Conservation (phyloP, 331 rosid species). For the Malus hybrid region DNA sequence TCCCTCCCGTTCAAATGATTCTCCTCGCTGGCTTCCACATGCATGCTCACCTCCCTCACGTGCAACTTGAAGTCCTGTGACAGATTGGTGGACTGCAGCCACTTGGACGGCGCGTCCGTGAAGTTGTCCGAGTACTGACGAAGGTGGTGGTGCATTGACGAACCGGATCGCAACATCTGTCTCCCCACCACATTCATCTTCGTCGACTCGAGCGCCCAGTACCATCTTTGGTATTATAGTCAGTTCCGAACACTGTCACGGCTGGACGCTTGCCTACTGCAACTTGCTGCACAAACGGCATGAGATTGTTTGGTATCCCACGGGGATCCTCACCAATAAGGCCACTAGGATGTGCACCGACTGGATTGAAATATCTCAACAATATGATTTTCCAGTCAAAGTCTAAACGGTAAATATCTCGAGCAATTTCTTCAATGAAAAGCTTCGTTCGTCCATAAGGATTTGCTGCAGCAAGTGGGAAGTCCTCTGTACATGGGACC, state of each 20-base stretch:
- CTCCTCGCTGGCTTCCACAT: too few species aligned
- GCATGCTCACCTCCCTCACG: too few species aligned
- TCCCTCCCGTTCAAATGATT: too few species aligned
- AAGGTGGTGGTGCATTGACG: too few species aligned
- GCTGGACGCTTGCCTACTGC: conserved; percentile 91
- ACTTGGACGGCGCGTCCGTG: too few species aligned
- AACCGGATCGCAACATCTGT: too few species aligned
- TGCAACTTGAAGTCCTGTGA: too few species aligned
- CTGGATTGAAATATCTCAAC: conserved; percentile 94
- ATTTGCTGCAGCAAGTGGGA: conserved; percentile 67
- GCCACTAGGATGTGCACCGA: conserved; percentile 94
- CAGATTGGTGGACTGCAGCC: too few species aligned
- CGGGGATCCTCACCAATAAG: conserved; percentile 93
- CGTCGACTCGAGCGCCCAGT: too few species aligned
- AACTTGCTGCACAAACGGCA: conserved; percentile 99
- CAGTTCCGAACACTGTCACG: conserved; percentile 77
- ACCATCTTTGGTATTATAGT: conserved; percentile 81
- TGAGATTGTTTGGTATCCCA: conserved; percentile 92
- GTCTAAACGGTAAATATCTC: conserved; percentile 56
- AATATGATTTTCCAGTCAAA: conserved; percentile 83
- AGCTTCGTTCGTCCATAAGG: conserved; percentile 99
- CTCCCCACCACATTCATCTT: too few species aligned
- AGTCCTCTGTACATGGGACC: conserved; percentile 99
- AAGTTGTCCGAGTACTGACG: too few species aligned
- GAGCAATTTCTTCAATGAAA: conserved; percentile 79